A percentile compares a stretch with the other conserved stretches of the same genome.
phyloP scores from a whole-genome alignment of 768 basidiomycete genomes.

The Boletus reticulatus region DNA sequence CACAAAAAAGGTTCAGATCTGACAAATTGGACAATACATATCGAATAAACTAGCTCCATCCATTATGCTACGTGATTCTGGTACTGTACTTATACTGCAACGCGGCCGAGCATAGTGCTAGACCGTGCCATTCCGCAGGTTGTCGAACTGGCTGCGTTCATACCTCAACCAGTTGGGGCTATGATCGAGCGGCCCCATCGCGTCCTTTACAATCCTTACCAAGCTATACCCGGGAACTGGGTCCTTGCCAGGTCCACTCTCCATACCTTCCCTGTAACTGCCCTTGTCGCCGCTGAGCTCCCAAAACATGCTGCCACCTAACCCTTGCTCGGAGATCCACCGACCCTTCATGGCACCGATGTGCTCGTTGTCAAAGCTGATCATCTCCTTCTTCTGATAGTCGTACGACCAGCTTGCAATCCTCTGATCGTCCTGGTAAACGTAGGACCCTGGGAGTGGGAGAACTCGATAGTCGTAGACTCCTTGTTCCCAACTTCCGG shows the following conservation, averaged over 20 bases:
- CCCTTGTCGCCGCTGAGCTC: slow-evolving; percentile 89
- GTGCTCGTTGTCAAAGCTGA: slow-evolving; percentile 76
- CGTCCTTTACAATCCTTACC: slow-evolving; percentile 69
- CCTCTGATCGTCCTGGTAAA: slow-evolving; percentile 61
- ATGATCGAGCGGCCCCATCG: slow-evolving; percentile 73
- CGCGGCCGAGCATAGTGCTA: slow-evolving; percentile 11
- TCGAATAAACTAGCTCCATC: neutral
- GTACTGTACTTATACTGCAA: neutral
- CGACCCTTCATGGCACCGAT: slow-evolving; percentile 72
- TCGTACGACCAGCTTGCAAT: slow-evolving; percentile 87
- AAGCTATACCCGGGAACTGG: slow-evolving; percentile 67
- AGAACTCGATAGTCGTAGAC: slow-evolving; percentile 93
- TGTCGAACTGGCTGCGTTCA: slow-evolving; percentile 73
- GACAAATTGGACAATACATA: slow-evolving; percentile 6
- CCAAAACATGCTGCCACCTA: slow-evolving; percentile 96
- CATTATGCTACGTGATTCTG: neutral
- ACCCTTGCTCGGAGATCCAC: slow-evolving; percentile 71
- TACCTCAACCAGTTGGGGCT: slow-evolving; percentile 83
- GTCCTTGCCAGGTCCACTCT: slow-evolving; percentile 72
- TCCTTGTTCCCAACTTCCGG: slow-evolving; percentile 87
- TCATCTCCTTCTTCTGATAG: slow-evolving; percentile 68
- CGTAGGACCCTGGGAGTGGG: slow-evolving; percentile 69
- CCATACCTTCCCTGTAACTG: slow-evolving; percentile 64
- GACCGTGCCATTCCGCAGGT: slow-evolving; percentile 67
- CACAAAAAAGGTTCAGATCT: neutral